Evolutionary conservation across 495 filamentous ascomycete genomes (phyloP).

Genomic region (Daldinia bambusicola): DNA sequence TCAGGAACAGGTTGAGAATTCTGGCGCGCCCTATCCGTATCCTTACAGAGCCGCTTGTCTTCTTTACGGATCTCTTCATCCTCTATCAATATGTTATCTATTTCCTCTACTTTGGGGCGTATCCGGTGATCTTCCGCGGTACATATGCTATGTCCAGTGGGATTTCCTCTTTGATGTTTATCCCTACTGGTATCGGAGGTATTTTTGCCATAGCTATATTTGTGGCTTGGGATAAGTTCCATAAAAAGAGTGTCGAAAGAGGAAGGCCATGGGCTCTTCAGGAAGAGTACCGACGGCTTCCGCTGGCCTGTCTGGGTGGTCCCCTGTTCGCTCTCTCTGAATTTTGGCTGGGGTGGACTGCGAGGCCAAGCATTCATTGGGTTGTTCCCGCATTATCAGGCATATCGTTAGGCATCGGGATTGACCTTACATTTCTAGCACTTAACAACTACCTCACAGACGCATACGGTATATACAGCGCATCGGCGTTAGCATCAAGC

Average conservation of each 20-base stretch:
- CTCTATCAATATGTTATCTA: conserved; percentile 74
- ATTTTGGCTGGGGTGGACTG: conserved; percentile 78
- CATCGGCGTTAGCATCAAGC: conserved; percentile 70
- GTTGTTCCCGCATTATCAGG: conserved; percentile 67
- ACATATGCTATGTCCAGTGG: conserved; percentile 55
- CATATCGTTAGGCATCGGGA: conserved; percentile 72
- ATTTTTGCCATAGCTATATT: conserved; percentile 1
- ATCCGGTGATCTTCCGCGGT: conserved; percentile 65
- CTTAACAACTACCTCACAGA: conserved; percentile 77
- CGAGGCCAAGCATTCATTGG: conserved; percentile 66
- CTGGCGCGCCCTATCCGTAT: conserved; percentile 61
- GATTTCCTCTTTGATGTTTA: conserved; percentile 50
- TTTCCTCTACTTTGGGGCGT: conserved; percentile 72
- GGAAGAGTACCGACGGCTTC: conserved; percentile 71
- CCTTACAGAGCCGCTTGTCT: conserved; percentile 71
- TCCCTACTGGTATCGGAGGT: conserved; percentile 30
- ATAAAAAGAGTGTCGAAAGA: neutral
- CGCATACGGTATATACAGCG: conserved; percentile 74
- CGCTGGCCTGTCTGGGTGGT: conserved; percentile 69
- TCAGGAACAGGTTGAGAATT: conserved; percentile 36
- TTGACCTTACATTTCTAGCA: conserved; percentile 71
- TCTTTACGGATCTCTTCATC: conserved; percentile 70
- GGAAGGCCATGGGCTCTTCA: conserved; percentile 55
- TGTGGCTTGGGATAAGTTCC: conserved; percentile 6
- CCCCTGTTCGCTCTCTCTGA: conserved; percentile 66